phyloP scores from a whole-genome alignment of 2,329 filamentous ascomycete genomes.

The Pezicula rhizophila region DNA sequence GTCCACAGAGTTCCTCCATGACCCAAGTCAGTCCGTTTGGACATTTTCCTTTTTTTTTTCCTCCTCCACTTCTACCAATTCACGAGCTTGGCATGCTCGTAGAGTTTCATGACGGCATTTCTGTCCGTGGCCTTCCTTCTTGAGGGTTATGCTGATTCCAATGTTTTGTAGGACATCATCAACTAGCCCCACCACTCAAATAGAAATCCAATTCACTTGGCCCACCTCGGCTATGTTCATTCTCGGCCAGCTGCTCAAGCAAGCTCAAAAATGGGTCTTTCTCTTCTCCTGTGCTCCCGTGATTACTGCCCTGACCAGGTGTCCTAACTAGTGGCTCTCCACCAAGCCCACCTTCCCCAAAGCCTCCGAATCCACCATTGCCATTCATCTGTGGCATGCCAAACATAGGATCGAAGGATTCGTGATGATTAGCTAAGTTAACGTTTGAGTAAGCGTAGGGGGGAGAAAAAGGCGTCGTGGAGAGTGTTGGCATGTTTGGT shows the following conservation, averaged over 20 bases:
- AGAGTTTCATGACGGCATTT: too few species aligned
- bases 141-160: conserved; percentile 1
- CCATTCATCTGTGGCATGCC: conserved; percentile 46
- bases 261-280: conserved; percentile 77
- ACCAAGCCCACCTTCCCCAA: conserved; percentile 36
- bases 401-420: conserved; percentile 55
- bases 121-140: neutral
- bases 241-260: conserved; percentile 77
- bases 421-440: conserved; percentile 8
- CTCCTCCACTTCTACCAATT: neutral
- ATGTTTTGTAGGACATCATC: neutral
- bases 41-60: conserved; percentile 1
- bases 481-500: conserved; percentile 11
- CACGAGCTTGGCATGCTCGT: neutral
- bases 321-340: conserved; percentile 32
- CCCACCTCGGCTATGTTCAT: conserved; percentile 62
- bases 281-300: conserved; percentile 52
- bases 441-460: conserved; percentile 22
- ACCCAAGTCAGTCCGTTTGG: conserved; percentile 8
- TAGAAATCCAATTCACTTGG: conserved; percentile 78
- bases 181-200: conserved; percentile 32
- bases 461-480: conserved; percentile 27
- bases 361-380: conserved; percentile 38
- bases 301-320: conserved; percentile 42
- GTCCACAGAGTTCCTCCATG: conserved; percentile 4